These are phyloP conservation scores for Plasmodiophora brassicae DNA, from an alignment of 208 protist genomes.

Conservation along the genomic window DNA sequence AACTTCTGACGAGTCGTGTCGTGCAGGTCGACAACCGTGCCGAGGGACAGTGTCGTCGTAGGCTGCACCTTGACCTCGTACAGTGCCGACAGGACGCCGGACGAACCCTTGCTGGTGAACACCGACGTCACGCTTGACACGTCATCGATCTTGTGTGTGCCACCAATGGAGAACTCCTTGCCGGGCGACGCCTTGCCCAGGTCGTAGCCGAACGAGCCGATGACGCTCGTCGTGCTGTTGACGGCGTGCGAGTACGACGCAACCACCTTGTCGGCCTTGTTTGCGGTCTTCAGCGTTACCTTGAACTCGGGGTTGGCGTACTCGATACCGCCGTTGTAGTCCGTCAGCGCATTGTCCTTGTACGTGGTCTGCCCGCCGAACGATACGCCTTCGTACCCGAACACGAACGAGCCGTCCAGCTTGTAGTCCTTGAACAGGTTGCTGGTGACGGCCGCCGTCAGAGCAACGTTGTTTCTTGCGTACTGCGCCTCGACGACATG, in stretches of 20 bases:
- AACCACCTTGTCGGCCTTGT: conserved; percentile 5
- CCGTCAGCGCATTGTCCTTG: not conserved
- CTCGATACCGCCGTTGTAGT: conserved; percentile 26
- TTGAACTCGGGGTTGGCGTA: not conserved
- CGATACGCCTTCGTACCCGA: not conserved
- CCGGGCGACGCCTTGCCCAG: not conserved
- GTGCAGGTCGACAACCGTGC: conserved; percentile 5
- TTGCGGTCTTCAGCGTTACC: not conserved
- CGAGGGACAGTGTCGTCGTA: not conserved
- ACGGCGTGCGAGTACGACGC: conserved; percentile 2
- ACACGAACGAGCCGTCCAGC: conserved; percentile 11
- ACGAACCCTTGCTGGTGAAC: not conserved
- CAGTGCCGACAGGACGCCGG: not conserved
- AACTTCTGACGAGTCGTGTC: not conserved
- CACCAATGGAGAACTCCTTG: conserved; percentile 15
- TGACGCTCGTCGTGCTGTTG: not conserved
- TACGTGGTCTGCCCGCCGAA: conserved; percentile 16
- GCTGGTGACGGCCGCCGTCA: not conserved
- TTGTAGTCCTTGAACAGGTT: conserved; percentile 21
- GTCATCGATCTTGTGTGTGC: conserved; percentile 8
- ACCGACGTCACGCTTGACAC: not conserved
- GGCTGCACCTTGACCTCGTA: conserved; percentile 24
- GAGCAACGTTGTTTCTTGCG: not conserved
- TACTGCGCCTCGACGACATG: not conserved
- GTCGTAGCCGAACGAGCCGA: conserved; percentile 33